Evolutionary conservation across 1,284 basidiomycete species (phyloP), one percentile per base, ranked within the genome.

Genomic region (Stygiomarasmius scandens): DNA sequence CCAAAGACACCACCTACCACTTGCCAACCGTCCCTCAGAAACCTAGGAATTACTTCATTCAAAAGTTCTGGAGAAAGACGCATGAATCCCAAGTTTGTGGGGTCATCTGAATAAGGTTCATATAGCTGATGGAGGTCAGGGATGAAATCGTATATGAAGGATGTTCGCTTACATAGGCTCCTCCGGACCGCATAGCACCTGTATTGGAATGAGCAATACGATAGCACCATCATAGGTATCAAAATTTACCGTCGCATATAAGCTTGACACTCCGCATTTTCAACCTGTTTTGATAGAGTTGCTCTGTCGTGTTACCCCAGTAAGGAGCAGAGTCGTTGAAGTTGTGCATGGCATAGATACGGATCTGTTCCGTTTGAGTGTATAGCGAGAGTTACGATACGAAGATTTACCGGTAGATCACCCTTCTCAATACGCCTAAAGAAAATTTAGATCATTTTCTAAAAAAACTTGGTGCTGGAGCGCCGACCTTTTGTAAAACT

Each of bases 121-220:
- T 59, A 54, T 3, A 59, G 44, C 57, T 58, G 29, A n/a, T n/a
- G n/a, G n/a, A n/a, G n/a, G n/a, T n/a, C n/a, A n/a, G 29, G 29
- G 29, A 32, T 32, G 29, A 32, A 32, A 12, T 12, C 29, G n/a
- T 11, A 4, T 46, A 23, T 11, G 25, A 49, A n/a, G 22, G 48
- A 43, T 50, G 9, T 9, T 4, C 16, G 46, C 87, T 60, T 66
- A 93, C 92, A 24, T 55, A 52, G 20, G 36, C 32, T n/a, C 53
- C 44, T 16, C 54, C 54, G 43, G 54, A 49, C 2, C 54, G 46
- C 54, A 55, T 55, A 20, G 54, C 29, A 49, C 53, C 53, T 54
- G 12, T 23, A 20, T n/a, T 19, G 14, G 22, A 2, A 32, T 32
- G 12, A 32, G 29, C 5, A 12, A 32, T 32, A 32, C 29, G 12